Base-by-base conservation (phyloP, 805 yeast genomes). In the Pichia deserticola region DNA sequence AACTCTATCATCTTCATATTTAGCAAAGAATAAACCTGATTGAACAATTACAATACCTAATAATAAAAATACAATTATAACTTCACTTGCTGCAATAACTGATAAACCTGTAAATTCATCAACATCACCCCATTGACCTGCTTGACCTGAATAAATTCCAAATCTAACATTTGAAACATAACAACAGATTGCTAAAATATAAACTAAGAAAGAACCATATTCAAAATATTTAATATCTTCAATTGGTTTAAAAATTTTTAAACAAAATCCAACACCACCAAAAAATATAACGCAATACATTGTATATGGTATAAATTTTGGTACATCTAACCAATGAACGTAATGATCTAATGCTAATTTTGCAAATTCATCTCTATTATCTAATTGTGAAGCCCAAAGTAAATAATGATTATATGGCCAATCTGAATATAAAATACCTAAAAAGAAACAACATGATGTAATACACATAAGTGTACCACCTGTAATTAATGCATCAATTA, bases 41-140 rank as follows among this genome's bases (percentile, higher is more conserved):
- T 93, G 98, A 57, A 93, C 76, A 9, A 86, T 74, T 40, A 89
- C 68, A n/a, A 89, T 86, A 56, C 97, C 97, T 27, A 79, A 62
- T 47, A 90, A 71, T 15, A 86, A 73, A 48, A 88, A 65, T 8
- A 86, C 79, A 57, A 87, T 74, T 74, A 92, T 83, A 37, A 84
- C 76, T 67, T 84, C 84, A 32, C 93, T 82, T 5, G 98, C 97
- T 39, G 93, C 97, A 61, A 93, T 79, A 38, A 93, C 96, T 56
- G 87, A 88, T 60, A 92, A 69, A 33, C 98, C 98, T 27, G 95
- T 87, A 53, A 75, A 74, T 64, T 78, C 81, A 60, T 86, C 87
- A 45, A 93, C 96, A 46, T 92, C 98, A 57, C 97, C 98, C 98
- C 98, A 92, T 52, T 80, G 73, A 41, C 89, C 90, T 51, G 76